Evolutionary conservation across 2,329 filamentous ascomycete species (phyloP).

Genomic region (Seiridium unicorne): DNA sequence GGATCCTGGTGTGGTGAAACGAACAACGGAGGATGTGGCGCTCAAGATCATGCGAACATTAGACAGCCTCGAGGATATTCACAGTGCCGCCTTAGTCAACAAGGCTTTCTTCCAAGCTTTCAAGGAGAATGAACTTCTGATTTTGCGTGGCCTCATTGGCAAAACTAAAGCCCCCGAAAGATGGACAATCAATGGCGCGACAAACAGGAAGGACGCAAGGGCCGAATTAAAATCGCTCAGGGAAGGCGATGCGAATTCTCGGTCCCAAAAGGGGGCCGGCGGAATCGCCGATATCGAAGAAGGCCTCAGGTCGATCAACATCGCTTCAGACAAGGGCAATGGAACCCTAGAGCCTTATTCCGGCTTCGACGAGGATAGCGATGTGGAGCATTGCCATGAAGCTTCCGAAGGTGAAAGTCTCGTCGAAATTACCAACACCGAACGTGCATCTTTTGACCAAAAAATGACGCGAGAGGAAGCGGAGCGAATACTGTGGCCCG

Average conservation of each 20-base stretch:
- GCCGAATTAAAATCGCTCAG: not conserved
- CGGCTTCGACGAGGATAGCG: not conserved
- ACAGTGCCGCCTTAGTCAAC: conserved; percentile 39
- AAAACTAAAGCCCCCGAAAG: not conserved
- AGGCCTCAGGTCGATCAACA: not conserved
- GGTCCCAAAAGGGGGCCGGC: not conserved
- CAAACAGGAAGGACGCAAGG: not conserved
- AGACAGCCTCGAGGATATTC: conserved; percentile 39
- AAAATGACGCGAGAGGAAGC: conserved; percentile 25
- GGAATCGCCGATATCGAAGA: not conserved
- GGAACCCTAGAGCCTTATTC: not conserved
- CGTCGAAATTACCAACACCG: not conserved
- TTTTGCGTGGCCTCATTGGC: conserved; percentile 28
- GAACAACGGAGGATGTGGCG: conserved; percentile 29
- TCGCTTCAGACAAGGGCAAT: not conserved
- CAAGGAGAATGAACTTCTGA: conserved; percentile 39
- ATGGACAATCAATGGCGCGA: not conserved
- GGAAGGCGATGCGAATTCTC: not conserved
- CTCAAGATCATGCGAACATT: conserved; percentile 39
- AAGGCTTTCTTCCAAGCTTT: conserved; percentile 43
- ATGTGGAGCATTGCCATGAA: conserved; percentile 11
- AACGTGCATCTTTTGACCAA: conserved; percentile 5
- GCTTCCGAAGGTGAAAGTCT: conserved; percentile 21
- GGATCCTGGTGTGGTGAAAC: not conserved
- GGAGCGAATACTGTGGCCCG: conserved; percentile 20